Evolutionary conservation across 2,329 filamentous ascomycete species (phyloP), one percentile per base, ranked within the genome.

Genomic region (Pezicula radicicola): DNA sequence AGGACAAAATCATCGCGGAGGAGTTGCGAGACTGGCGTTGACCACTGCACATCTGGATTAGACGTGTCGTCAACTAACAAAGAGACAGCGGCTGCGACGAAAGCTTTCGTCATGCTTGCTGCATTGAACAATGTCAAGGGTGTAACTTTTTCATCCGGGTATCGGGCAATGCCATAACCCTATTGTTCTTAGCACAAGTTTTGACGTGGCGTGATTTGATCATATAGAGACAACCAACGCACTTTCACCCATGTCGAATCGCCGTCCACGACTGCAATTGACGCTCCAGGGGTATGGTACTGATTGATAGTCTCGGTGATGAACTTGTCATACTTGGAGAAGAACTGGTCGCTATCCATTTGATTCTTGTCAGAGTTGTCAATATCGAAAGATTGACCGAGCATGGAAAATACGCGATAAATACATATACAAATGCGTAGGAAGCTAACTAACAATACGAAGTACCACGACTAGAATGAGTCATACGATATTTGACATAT

Each of bases 31-130:
- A 83, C 70, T 4, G 70, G 68, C 2, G 76, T 75, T 2, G 66
- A 61, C 75, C 77, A 81, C 35, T 59, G 45, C 6, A 59, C 51
- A 46, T 55, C 42, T 2, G 52, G 48, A 48, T 46, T 44, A 1
- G 68, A 62, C 52, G 62, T 68, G 6, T 75, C 69, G 18, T 73
- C 71, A 4, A 80, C 67, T 10, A 83, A 70, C 6, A 80, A 61
- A 2, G 75, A 72, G 2, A 84, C 61, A 0, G 73, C 70, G 1
- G 77, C 77, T 1, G 75, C 72, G 1, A 74, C 76, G 41, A 80
- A 72, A 3, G 77, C 75, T 58, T 84, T 84, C 13, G 78, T 79
- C 4, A 73, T 80, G 40, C 78, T 82, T 2, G 73, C 81, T 2
- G 71, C 72, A 54, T 77, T 78, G 66, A 78, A 83, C 2, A 83